phyloP scores from a whole-genome alignment of 306 rosid species.

The Heteromeles arbutifolia region DNA sequence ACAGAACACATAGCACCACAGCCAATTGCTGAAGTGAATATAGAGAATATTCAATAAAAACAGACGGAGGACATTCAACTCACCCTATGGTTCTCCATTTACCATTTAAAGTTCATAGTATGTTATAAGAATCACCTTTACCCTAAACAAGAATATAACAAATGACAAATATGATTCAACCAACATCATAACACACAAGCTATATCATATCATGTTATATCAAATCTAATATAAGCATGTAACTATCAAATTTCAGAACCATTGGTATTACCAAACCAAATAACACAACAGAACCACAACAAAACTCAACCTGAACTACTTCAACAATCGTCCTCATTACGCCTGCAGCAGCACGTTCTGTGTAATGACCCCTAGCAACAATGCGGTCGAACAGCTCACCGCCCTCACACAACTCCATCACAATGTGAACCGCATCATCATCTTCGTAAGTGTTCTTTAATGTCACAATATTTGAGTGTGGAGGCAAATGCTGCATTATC shows the following conservation, averaged over 20 bases:
- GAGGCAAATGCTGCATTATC: conserved; percentile 46
- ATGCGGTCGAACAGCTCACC: conserved; percentile 57
- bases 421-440: conserved; percentile 47
- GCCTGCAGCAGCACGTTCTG: conserved; percentile 53
- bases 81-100: not conserved
- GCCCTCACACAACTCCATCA: conserved; percentile 56
- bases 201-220: not conserved
- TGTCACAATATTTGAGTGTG: conserved; percentile 36
- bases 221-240: not conserved
- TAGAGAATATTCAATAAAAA: not conserved
- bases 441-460: conserved; percentile 53
- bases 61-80: not conserved
- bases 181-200: not conserved
- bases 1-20: not conserved
- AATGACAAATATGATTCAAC: not conserved
- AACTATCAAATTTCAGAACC: not conserved
- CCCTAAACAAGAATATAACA: not conserved
- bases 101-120: not conserved
- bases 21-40: not conserved
- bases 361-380: conserved; percentile 61
- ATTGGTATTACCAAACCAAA: not conserved
- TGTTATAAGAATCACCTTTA: not conserved
- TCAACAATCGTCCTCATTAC: conserved; percentile 51
- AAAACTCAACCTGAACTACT: conserved; percentile 41
- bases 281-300: not conserved